These are phyloP conservation scores for Penicillium ucsense DNA, from an alignment of 495 filamentous ascomycete species.

Conservation along the genomic window DNA sequence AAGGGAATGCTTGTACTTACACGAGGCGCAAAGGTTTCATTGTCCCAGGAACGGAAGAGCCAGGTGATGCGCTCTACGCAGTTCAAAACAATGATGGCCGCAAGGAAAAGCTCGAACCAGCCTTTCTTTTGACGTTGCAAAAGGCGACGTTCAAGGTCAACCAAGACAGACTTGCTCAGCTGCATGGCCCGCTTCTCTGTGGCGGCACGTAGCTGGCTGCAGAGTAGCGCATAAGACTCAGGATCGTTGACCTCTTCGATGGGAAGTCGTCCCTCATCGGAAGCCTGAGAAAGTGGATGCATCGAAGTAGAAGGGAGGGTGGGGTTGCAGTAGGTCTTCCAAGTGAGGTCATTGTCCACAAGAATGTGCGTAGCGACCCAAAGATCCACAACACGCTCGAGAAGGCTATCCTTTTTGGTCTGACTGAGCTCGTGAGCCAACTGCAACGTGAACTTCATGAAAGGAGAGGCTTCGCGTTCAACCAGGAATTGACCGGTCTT, in stretches of 20 bases:
- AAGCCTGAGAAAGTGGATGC: slow-evolving; percentile 28
- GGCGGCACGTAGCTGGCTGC: slow-evolving; percentile 62
- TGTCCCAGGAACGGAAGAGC: slow-evolving; percentile 67
- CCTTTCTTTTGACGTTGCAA: slow-evolving; percentile 64
- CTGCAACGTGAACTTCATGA: slow-evolving; percentile 57
- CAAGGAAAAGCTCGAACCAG: slow-evolving; percentile 66
- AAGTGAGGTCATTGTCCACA: slow-evolving; percentile 53
- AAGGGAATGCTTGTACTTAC: slow-evolving; percentile 12
- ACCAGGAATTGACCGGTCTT: slow-evolving; percentile 51
- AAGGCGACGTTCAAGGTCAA: slow-evolving; percentile 61
- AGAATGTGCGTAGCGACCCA: slow-evolving; percentile 71
- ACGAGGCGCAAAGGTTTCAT: slow-evolving; percentile 39
- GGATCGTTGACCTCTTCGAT: slow-evolving; percentile 35
- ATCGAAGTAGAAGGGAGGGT: slow-evolving; percentile 34
- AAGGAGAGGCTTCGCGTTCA: slow-evolving; percentile 53
- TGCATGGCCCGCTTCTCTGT: slow-evolving; percentile 61
- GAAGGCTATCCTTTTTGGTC: slow-evolving; percentile 51
- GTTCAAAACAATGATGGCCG: slow-evolving; percentile 63
- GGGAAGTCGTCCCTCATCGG: slow-evolving; percentile 35
- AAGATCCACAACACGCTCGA: slow-evolving; percentile 60
- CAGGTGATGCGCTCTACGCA: slow-evolving; percentile 79
- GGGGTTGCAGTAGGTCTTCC: slow-evolving; percentile 51
- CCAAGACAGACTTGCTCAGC: slow-evolving; percentile 59
- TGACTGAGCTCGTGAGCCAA: slow-evolving; percentile 46
- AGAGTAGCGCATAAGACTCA: slow-evolving; percentile 44